Evolutionary conservation across 2,329 filamentous ascomycete genomes (phyloP).

Genomic region (Fusarium lateritium): DNA sequence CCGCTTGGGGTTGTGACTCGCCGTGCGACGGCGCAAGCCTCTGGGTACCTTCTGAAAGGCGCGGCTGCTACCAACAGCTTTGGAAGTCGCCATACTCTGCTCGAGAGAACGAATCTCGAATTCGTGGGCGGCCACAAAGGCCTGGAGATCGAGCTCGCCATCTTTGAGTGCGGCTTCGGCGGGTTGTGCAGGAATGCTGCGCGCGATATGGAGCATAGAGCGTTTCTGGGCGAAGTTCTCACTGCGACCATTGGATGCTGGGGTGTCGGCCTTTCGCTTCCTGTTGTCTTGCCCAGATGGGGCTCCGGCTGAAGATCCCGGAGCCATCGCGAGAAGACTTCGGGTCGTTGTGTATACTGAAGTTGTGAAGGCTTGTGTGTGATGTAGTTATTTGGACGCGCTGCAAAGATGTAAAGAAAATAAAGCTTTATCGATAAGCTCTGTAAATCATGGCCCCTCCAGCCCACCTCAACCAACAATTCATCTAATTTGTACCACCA

Average conservation of each 20-base stretch:
- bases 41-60: slow-evolving; percentile 94
- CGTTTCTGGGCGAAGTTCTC: slow-evolving; percentile 58
- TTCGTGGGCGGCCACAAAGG: slow-evolving; percentile 87
- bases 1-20: slow-evolving; percentile 94
- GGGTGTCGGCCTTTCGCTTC: slow-evolving; percentile 48
- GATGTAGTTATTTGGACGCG: slow-evolving; percentile 12
- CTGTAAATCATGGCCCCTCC: slow-evolving; percentile 14
- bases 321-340: slow-evolving; percentile 48
- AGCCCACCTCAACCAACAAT: slow-evolving; percentile 1
- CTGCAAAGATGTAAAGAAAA: slow-evolving; percentile 29
- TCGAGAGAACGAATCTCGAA: slow-evolving; percentile 92
- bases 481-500: not conserved
- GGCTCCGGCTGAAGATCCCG: slow-evolving; percentile 46
- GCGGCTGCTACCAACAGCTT: slow-evolving; percentile 72
- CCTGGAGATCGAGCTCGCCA: slow-evolving; percentile 87
- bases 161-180: slow-evolving; percentile 69
- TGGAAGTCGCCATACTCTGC: slow-evolving; percentile 83
- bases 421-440: slow-evolving; percentile 52
- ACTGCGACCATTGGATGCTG: slow-evolving; percentile 43
- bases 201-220: slow-evolving; percentile 62
- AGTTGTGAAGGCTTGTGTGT: slow-evolving; percentile 12
- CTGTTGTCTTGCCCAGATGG: slow-evolving; percentile 44
- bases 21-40: slow-evolving; percentile 86
- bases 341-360: slow-evolving; percentile 5
- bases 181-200: slow-evolving; percentile 66